A percentile compares a stretch with the other conserved stretches of the same genome.
Evolutionary conservation across 2,329 filamentous ascomycete genomes (phyloP).

Genomic region (Monosporascus sp.): DNA sequence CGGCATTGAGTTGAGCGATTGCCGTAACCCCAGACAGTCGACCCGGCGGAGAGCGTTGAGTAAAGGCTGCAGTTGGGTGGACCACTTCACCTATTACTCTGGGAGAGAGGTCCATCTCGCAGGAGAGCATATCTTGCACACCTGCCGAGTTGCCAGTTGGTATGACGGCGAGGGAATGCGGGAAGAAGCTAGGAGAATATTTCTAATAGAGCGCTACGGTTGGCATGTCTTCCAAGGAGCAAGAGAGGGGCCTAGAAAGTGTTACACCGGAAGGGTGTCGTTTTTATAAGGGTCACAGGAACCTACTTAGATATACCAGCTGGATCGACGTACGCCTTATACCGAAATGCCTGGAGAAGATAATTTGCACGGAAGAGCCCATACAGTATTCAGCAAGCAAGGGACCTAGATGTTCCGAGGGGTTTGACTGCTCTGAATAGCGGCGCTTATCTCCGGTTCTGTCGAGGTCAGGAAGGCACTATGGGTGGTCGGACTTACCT

Average conservation of each 20-base stretch:
- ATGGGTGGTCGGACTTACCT: too few species aligned
- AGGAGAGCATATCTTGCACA: conserved; percentile 5
- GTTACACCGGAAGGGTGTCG: too few species aligned
- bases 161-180: neutral
- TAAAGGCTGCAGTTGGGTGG: conserved; percentile 52
- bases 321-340: neutral
- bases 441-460: neutral
- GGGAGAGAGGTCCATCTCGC: conserved; percentile 48
- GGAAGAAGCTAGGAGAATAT: too few species aligned
- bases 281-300: too few species aligned
- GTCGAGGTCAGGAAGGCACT: too few species aligned
- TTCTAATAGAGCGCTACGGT: too few species aligned
- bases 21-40: neutral
- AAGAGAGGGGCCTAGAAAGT: too few species aligned
- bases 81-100: conserved; percentile 49
- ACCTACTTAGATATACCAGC: neutral
- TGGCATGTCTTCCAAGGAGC: too few species aligned
- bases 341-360: neutral
- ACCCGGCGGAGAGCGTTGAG: conserved; percentile 5
- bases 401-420: neutral
- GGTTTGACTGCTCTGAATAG: neutral
- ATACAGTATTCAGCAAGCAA: neutral
- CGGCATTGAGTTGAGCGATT: neutral
- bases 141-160: conserved; percentile 1
- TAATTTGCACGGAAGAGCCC: neutral